Percentiles rank a stretch among this genome's conserved stretches.
Evolutionary conservation across 169 alveolate species (phyloP).

Genomic region (Blepharisma undulans): DNA sequence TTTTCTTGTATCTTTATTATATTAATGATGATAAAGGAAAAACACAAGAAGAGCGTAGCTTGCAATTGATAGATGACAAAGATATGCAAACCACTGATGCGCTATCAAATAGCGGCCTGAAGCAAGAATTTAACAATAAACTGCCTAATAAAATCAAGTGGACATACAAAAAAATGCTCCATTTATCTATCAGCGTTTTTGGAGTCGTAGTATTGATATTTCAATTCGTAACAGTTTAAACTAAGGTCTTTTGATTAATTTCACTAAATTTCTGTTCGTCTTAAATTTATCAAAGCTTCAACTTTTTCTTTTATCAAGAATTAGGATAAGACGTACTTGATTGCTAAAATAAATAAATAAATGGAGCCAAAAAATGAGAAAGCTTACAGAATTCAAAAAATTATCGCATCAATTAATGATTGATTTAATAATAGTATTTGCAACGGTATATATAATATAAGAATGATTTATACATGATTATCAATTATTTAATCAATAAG

Average conservation of each 20-base stretch:
- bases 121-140: neutral
- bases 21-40: neutral
- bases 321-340: neutral
- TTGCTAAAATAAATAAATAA: neutral
- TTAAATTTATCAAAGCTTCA: neutral
- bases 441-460: too few species aligned
- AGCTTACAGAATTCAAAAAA: too few species aligned
- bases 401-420: too few species aligned
- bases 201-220: neutral
- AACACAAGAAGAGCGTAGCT: neutral
- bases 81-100: neutral
- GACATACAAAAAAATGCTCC: neutral
- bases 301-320: neutral
- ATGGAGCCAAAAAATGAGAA: neutral
- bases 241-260: neutral
- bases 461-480: too few species aligned
- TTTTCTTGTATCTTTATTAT: slow-evolving; percentile 19
- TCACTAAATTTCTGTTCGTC: too few species aligned
- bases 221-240: slow-evolving; percentile 4
- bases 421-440: too few species aligned
- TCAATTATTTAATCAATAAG: too few species aligned
- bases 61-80: neutral
- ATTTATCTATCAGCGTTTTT: neutral
- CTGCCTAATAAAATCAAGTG: neutral
- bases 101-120: neutral